Base-by-base conservation (phyloP, 2,329 filamentous ascomycete genomes). In the Hypoxylon sp. region DNA sequence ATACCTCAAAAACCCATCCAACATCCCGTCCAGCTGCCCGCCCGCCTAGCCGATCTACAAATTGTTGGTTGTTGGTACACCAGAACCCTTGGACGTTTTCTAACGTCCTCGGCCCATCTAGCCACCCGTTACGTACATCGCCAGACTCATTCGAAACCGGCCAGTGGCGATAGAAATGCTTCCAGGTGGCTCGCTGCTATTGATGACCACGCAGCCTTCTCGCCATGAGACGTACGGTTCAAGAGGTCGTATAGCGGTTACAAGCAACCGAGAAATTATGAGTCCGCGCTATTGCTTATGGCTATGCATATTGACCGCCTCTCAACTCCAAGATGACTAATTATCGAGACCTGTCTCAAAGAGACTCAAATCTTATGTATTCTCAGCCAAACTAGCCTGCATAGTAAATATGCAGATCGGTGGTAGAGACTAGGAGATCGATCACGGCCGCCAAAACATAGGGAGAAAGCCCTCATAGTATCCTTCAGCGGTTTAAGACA, bases 341-440 rank as follows among this genome's bases (percentile, higher is more conserved):
- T 27, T 20, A 14, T 61, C 40, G 8, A 54, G 40, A 61, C 54
- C n/a, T 58, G 62, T 71, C 69, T 71, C 51, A 64, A 61, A 58
- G 59, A 40, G 27, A 66, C 33, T 40, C 58, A 56, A 46, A 40
- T 55, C 42, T 60, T 27, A n/a, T 27, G 25, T 51, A 54, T 64
- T 35, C 30, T 60, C 55, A 60, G 48, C 61, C 40, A 31, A 60
- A 46, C 30, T 30, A 55, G n/a, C 49, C 53, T 37, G 50, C 42
- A 27, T 25, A 46, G 33, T 62, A 55, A 42, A 56, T 46, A 31
- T 57, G 56, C 66, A 66, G 57, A 64, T 64, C 44, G 60, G 60
- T 40, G 57, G 65, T 50, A 48, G 50, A 58, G 42, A 64, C 53
- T 40, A 48, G 37, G 51, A 69, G 42, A 69, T 53, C 63, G 66